phyloP scores from a whole-genome alignment of 108 stramenopile genomes.

The Fistulifera pelliculosa region DNA sequence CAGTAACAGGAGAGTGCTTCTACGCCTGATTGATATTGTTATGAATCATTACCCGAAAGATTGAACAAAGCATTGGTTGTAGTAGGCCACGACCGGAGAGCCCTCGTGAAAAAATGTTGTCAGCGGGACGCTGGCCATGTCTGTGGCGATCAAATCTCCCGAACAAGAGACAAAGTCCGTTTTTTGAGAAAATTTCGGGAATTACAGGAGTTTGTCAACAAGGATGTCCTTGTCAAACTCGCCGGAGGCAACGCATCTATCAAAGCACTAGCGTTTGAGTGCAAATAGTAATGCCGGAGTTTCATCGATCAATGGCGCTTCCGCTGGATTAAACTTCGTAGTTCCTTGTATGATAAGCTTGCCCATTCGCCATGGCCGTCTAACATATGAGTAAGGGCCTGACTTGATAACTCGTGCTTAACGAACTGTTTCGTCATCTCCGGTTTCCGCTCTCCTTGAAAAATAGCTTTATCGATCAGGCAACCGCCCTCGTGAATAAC shows the following conservation, averaged over 20 bases:
- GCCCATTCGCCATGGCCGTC: too few species aligned
- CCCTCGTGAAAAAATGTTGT: constrained; percentile 8
- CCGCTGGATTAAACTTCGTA: too few species aligned
- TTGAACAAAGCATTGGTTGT: constrained; percentile 40
- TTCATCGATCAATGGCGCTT: too few species aligned
- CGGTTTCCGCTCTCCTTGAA: too few species aligned
- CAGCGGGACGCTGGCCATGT: constrained; percentile 11
- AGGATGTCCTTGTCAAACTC: constrained; percentile 25
- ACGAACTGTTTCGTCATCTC: too few species aligned
- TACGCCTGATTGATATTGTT: constrained; percentile 23
- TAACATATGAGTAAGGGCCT: too few species aligned
- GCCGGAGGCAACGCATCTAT: constrained; percentile 18
- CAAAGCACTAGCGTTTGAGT: constrained; percentile 10
- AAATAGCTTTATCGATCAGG: too few species aligned
- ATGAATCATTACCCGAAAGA: constrained; percentile 51
- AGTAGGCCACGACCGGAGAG: constrained; percentile 24
- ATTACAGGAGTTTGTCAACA: constrained; percentile 31
- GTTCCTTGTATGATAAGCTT: too few species aligned
- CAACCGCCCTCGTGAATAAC: too few species aligned
- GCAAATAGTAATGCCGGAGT: background rate
- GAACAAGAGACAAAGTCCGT: constrained; percentile 23
- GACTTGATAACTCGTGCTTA: too few species aligned
- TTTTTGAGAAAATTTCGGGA: constrained; percentile 24
- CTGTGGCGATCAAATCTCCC: constrained; percentile 12
- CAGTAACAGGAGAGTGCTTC: constrained; percentile 31